These are phyloP conservation scores for Sporothrix pallida DNA, from an alignment of 2,329 filamentous ascomycete genomes.

Conservation along the genomic window DNA sequence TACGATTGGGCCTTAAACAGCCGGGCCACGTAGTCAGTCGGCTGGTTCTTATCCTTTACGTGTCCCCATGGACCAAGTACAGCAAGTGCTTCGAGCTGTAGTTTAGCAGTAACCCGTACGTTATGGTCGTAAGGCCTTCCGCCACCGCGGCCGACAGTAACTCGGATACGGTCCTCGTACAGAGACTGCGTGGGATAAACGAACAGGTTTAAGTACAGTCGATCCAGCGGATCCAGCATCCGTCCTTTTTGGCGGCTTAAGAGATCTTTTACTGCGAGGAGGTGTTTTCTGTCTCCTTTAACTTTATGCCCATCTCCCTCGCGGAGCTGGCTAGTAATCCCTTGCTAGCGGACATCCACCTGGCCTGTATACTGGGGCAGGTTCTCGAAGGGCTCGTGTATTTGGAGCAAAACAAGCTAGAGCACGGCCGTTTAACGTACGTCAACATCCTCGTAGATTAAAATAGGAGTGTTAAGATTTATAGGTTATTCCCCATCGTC, in stretches of 20 bases:
- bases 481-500: background rate
- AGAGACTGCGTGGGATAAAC: background rate
- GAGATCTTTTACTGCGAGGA: background rate
- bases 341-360: background rate
- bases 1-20: background rate
- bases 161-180: background rate
- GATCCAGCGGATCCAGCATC: background rate
- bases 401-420: background rate
- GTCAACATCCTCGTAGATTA: background rate
- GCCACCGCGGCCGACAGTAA: background rate
- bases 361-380: background rate
- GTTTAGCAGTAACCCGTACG: background rate
- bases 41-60: background rate
- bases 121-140: background rate
- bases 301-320: background rate
- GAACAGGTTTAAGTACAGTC: background rate
- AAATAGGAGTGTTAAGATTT: background rate
- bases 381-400: background rate
- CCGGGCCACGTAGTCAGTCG: background rate
- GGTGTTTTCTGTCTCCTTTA: background rate
- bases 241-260: background rate
- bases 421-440: background rate
- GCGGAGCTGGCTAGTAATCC: background rate
- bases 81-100: background rate
- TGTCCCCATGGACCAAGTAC: background rate